Percentiles rank a stretch among this genome's conserved stretches.
These are phyloP conservation scores for Podosphaera fusca DNA, from an alignment of 2,329 filamentous ascomycete species.

Conservation along the genomic window DNA sequence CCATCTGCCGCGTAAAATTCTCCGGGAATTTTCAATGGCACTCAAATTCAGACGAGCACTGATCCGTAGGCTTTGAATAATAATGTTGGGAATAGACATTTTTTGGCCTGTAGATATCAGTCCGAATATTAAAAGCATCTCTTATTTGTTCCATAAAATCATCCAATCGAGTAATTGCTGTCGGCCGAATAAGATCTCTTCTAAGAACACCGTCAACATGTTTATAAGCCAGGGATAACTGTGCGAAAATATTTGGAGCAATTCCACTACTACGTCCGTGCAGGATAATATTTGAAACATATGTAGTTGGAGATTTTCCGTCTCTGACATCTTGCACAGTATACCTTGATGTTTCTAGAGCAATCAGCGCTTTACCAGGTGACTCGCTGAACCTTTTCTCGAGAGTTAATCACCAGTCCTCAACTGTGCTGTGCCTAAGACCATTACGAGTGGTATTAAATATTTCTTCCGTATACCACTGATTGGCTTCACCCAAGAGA, in stretches of 20 bases:
- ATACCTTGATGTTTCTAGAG: not conserved
- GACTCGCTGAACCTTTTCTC: not conserved
- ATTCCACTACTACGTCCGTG: not conserved
- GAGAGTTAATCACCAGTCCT: not conserved
- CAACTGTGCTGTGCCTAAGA: not conserved
- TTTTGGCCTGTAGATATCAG: not conserved
- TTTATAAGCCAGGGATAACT: not conserved
- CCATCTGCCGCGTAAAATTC: no score
- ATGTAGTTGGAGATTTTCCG: not conserved
- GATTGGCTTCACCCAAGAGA: not conserved
- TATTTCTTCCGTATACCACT: not conserved
- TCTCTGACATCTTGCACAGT: not conserved
- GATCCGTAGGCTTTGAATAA: no score
- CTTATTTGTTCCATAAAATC: not conserved
- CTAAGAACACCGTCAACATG: not conserved
- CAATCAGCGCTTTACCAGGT: not conserved
- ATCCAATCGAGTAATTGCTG: not conserved
- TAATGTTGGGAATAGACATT: not conserved
- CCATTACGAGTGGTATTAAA: not conserved
- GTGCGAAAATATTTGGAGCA: not conserved
- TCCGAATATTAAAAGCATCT: not conserved
- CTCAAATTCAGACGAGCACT: no score
- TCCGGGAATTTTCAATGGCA: no score
- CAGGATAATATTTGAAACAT: not conserved
- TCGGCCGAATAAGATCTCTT: not conserved